Percentiles rank a stretch among this genome's conserved stretches.
Conservation (phyloP, 768 basidiomycete species). For the Suillus sp. region DNA sequence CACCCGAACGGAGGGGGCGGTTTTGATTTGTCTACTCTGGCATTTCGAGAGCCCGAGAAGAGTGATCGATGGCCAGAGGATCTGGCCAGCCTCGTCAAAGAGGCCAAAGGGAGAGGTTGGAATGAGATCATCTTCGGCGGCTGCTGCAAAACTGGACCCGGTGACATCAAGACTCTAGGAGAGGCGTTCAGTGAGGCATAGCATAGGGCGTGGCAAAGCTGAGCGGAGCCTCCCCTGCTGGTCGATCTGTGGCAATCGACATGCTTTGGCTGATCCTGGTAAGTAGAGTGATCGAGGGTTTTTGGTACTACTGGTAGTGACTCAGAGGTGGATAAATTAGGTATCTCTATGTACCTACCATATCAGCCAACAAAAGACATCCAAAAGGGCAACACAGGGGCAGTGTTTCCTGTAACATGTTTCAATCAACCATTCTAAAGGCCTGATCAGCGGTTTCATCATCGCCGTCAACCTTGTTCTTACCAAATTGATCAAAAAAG, state of each 20-base stretch:
- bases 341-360: not conserved
- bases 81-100: constrained; percentile 29
- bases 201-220: not conserved
- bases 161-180: constrained; percentile 44
- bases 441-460: not conserved
- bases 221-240: not conserved
- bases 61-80: constrained; percentile 38
- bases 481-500: not conserved
- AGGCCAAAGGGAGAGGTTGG: constrained; percentile 38
- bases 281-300: constrained; percentile 3
- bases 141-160: constrained; percentile 64
- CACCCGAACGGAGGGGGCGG: constrained; percentile 72
- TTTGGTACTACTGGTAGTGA: not conserved
- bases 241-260: not conserved
- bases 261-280: not conserved
- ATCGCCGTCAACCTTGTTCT: not conserved
- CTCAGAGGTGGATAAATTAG: not conserved
- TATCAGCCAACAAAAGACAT: constrained; percentile 3
- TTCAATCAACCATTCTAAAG: not conserved
- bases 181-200: not conserved
- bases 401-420: not conserved
- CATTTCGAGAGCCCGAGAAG: constrained; percentile 39
- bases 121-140: constrained; percentile 63
- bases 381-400: not conserved
- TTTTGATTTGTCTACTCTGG: constrained; percentile 49